Evolutionary conservation across 257 asterid genomes (phyloP).

Genomic region (Solanum paucissectum): DNA sequence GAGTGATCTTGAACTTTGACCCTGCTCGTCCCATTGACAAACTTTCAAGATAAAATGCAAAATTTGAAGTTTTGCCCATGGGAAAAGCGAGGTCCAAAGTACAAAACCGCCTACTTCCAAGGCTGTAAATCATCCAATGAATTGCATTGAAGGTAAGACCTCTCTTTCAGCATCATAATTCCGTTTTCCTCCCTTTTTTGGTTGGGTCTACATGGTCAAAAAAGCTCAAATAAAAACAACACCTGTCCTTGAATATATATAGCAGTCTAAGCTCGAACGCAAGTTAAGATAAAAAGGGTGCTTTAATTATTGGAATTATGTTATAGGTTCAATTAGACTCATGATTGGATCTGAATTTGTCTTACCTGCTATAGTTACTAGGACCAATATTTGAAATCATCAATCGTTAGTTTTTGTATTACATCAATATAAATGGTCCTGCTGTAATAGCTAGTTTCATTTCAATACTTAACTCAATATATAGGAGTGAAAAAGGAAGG

Average conservation of each 20-base stretch:
- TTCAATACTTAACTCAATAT: neutral
- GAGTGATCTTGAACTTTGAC: neutral
- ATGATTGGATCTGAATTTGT: neutral
- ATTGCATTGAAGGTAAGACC: neutral
- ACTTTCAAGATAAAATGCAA: neutral
- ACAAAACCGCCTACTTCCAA: neutral
- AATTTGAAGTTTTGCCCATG: neutral
- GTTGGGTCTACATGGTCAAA: conserved; percentile 1
- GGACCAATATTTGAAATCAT: neutral
- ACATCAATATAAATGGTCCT: neutral
- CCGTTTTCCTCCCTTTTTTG: neutral
- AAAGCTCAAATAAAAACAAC: neutral
- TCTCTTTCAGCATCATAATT: neutral
- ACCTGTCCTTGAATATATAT: neutral
- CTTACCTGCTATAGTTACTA: neutral
- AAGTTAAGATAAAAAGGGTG: neutral
- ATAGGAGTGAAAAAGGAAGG: neutral
- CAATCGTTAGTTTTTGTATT: neutral
- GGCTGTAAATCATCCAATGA: neutral
- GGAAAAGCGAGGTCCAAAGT: neutral
- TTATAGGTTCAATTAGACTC: neutral
- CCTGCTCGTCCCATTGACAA: neutral
- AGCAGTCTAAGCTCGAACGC: neutral
- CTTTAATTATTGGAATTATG: neutral
- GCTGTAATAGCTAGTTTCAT: neutral